A percentile compares a stretch with the other conserved stretches of the same genome.
Evolutionary conservation across 495 filamentous ascomycete species (phyloP).

Genomic region (Amorphotheca resinae): DNA sequence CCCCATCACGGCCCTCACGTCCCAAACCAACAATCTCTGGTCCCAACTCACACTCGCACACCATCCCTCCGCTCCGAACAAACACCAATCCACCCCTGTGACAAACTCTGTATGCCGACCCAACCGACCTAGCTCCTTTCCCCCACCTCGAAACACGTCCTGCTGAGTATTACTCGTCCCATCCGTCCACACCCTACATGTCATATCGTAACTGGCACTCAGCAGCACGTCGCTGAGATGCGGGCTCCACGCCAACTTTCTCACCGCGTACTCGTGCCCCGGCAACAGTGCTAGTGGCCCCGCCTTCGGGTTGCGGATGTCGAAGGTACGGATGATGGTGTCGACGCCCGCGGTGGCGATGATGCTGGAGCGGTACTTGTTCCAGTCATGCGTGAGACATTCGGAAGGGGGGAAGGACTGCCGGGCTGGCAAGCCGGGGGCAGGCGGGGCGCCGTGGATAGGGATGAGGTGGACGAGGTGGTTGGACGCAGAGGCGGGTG

Average conservation of each 20-base stretch:
- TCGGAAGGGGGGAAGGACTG: conserved; percentile 40
- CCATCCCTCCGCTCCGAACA: conserved; percentile 94
- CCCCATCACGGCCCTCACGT: conserved; percentile 58
- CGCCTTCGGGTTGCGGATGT: conserved; percentile 60
- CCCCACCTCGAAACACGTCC: conserved; percentile 31
- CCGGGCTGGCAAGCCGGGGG: conserved; percentile 24
- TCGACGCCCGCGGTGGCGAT: conserved; percentile 89
- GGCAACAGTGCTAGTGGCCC: conserved; percentile 58
- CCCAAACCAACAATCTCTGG: conserved; percentile 81
- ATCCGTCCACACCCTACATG: conserved; percentile 84
- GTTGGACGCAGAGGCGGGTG: conserved; percentile 67
- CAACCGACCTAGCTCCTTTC: conserved; percentile 71
- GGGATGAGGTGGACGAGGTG: conserved; percentile 68
- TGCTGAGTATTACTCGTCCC: conserved; percentile 38
- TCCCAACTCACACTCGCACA: conserved; percentile 91
- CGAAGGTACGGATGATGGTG: conserved; percentile 71
- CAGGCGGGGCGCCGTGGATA: conserved; percentile 50
- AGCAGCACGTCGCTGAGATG: conserved; percentile 77
- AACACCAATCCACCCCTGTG: conserved; percentile 95
- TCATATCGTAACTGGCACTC: conserved; percentile 95
- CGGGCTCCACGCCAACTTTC: conserved; percentile 77
- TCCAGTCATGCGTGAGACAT: conserved; percentile 94
- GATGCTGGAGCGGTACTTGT: conserved; percentile 80
- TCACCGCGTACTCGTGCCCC: conserved; percentile 86
- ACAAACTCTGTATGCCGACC: conserved; percentile 88